Evolutionary conservation across 345 rosid genomes (phyloP).

Genomic region (Stellera chamaejasme): DNA sequence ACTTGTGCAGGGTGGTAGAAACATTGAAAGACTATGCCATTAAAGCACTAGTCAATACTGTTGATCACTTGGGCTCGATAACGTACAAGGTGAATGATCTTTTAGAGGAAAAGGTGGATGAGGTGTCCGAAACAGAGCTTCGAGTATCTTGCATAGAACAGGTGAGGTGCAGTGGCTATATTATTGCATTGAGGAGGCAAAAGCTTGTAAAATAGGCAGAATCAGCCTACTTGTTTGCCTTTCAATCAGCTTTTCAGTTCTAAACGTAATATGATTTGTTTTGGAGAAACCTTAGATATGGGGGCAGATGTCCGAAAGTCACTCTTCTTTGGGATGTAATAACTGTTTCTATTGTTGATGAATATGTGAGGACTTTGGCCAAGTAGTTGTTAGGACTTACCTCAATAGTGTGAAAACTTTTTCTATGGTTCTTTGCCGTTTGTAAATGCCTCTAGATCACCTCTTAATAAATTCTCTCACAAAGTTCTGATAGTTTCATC

Average conservation of each 20-base stretch:
- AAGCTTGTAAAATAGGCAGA: no score
- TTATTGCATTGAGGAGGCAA: no score
- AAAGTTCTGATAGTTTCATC: constrained; percentile 5
- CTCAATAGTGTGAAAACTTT: no score
- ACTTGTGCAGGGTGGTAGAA: constrained; percentile 67
- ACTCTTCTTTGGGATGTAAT: no score
- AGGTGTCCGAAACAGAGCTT: constrained; percentile 66
- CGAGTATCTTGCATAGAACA: constrained; percentile 83
- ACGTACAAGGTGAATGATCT: constrained; percentile 83
- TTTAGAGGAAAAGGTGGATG: constrained; percentile 77
- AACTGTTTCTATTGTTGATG: no score
- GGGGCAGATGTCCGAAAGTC: no score
- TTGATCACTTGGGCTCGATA: constrained; percentile 92
- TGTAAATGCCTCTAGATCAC: no score
- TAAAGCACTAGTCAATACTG: constrained; percentile 88
- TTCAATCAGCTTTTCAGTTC: background rate
- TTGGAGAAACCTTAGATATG: background rate
- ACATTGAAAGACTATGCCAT: constrained; percentile 87
- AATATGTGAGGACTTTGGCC: no score
- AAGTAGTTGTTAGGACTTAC: no score
- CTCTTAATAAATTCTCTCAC: background rate
- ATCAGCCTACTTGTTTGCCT: constrained; percentile 3
- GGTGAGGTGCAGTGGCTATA: constrained; percentile 25
- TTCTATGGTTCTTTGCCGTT: no score
- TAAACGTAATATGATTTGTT: no score